Evolutionary conservation across 192 early-diverging fungal genomes (phyloP), one percentile per base, ranked within the genome.

Genomic region (Pilaira anomala): DNA sequence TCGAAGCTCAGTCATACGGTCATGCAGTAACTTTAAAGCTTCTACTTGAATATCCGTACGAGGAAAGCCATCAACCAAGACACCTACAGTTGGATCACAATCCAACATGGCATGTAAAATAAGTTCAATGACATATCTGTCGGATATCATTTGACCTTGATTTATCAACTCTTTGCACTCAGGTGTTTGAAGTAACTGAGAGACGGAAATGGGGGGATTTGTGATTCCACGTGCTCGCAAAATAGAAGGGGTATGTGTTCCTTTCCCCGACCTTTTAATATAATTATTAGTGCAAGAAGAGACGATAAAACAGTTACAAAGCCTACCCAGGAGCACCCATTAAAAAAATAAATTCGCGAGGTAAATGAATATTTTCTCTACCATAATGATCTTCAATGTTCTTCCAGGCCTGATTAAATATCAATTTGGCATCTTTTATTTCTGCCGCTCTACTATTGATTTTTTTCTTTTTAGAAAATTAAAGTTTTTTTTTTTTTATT

Each of bases 391-490:
- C 82, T 39, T 81, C 80, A 51, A 83, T 75, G 44, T 83, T 79
- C 46, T 80, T 83, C 76, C 80, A 83, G 1, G 82, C 78, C 42
- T 83, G 82, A 22, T 83, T 83, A 48, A 83, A 83, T 44, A 83
- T 83, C 3, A 83, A 65, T 40, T 83, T 83, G n/a, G 80, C 80
- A 48, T 83, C 79, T 19, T 78, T 83, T 70, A 83, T 83, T 54
- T 83, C 82, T 22, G 21, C 39, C 14, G 54, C 58, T 48, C 67
- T 69, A 49, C 8, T 44, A n/a, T 30, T 30, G 16, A 33, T 6
- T 3, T 26, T 24, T 3, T n/a, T n/a, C n/a, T 26, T 12, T 21
- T 50, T 26, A 50, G 7, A 19, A 50, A 2, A 14, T n/a, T n/a
- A n/a, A n/a, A n/a, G n/a, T n/a, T n/a, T n/a, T n/a, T n/a, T n/a